Evolutionary conservation across 345 rosid species (phyloP), one percentile per base, ranked within the genome.

Genomic region (Pistacia vera): DNA sequence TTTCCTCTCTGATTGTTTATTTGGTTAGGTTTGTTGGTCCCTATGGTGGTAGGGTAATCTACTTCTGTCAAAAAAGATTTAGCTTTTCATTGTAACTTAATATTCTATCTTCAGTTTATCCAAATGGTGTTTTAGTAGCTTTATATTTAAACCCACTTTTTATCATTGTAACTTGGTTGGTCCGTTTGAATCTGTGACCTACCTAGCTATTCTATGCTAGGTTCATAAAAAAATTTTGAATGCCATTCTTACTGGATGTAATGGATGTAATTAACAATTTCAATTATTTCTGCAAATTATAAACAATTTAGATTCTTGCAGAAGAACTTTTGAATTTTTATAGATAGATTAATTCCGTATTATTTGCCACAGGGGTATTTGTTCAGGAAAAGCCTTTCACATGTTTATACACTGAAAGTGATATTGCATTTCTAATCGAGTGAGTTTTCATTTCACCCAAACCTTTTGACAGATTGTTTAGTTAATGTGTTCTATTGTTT

Each of bases 361-460:
- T 55, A 75, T 72, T 65, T 55, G 14, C 70, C 77, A 79, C 94
- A 95, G 98, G 87, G 84, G 90, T 93, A 30, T 93, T 83, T 86
- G 98, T 92, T 52, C 86, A 92, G 85, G 98, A 92, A 80, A 92
- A 89, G 85, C 75, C 90, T 66, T 88, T 85, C 87, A 89, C 94
- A 12, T 92, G 92, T 84, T 85, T 93, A 74, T 95, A 94, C 79
- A 85, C 88, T n/a, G 97, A 90, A 67, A 68, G 68, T 9, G 88
- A 85, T 41, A 85, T 86, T 73, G 99, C 86, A 25, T 94, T 77
- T 74, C 85, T 93, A 58, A 92, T 93, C 69, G 97, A 93, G 99
- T 95, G 80, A 88, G 97, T 85, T 68, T 30, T 16, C 12, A n/a
- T 74, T 72, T 48, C 38, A 11, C 72, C 22, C 66, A 38, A 59